Base-by-base conservation (phyloP, 106 monocot genomes). In the Dioscorea dumetorum region DNA sequence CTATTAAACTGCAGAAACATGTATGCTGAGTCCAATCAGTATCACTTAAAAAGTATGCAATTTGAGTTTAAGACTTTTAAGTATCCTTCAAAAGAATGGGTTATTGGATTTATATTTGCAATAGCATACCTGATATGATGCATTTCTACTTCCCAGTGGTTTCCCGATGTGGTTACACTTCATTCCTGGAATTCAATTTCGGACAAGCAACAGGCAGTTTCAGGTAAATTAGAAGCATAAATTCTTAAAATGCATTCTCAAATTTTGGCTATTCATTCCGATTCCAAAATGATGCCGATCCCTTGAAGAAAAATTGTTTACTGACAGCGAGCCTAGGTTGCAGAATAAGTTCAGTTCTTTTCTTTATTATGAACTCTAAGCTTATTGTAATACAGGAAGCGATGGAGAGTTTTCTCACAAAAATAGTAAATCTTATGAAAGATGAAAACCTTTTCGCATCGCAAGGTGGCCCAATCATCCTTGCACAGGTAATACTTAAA, bases 381-480 rank as follows among this genome's bases (percentile, higher is more conserved):
- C 22, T 59, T 20, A 12, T 22, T 20, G 17, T 41, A 33, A 23
- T 15, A 60, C 76, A 84, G 80, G 20, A 70, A 17, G 33, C 80
- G 4, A 84, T 84, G 84, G 61, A 66, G 50, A 58, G 50, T 16
- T 84, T 80, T 66, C 62, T 80, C 24, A 63, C 22, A 22, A 70
- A 70, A 48, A 71, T 84, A 20, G 70, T 77, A n/a, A 22, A 69
- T 52, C 28, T 73, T 41, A 70, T 84, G 84, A 80, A 77, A 66
- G 70, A 80, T n/a, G 77, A 73, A 32, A 77, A 80, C 16, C 73
- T 84, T 8, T 74, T 80, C 69, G 80, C 80, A 23, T 58, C 77
- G 50, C 84, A 84, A 77, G 84, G 84, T 15, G 84, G 84, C 12
- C 79, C 84, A 31, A 80, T 84, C 68, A 80, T 84, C 50, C 76